phyloP scores from a whole-genome alignment of 306 rosid species.

The Prosopis cineraria region DNA sequence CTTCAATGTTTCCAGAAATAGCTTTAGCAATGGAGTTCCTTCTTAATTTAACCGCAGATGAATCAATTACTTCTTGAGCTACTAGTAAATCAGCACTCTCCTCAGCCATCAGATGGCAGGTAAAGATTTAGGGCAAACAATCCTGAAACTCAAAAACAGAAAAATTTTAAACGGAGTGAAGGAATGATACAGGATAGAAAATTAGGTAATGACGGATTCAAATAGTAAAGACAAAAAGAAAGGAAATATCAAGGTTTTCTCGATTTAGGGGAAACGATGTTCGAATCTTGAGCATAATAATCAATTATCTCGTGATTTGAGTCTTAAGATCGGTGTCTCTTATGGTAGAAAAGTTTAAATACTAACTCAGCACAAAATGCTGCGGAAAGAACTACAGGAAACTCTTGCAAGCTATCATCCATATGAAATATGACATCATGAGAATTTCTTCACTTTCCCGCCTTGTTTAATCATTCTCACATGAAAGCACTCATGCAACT shows the following conservation, averaged over 20 bases:
- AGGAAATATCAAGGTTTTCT: not conserved
- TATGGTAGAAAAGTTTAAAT: not conserved
- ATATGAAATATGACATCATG: conserved; percentile 5
- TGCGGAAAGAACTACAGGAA: conserved; percentile 1
- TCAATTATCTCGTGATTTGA: not conserved
- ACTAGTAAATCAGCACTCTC: conserved; percentile 40
- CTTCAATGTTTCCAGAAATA: conserved; percentile 38
- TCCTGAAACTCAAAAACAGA: conserved; percentile 52
- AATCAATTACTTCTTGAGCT: conserved; percentile 35
- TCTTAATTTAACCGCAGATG: conserved; percentile 42
- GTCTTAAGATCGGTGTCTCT: not conserved
- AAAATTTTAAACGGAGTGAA: conserved; percentile 8
- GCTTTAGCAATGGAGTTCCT: conserved; percentile 59
- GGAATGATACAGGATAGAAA: not conserved
- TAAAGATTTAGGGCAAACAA: conserved; percentile 33
- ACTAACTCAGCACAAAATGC: conserved; percentile 6
- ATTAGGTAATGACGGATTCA: conserved; percentile 6
- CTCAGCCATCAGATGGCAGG: conserved; percentile 54
- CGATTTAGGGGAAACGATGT: not conserved
- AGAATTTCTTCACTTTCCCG: conserved; percentile 17
- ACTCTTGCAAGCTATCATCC: not conserved
- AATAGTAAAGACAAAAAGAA: conserved; percentile 10
- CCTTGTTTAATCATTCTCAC: conserved; percentile 18
- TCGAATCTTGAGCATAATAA: not conserved
- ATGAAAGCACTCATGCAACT: conserved; percentile 26